Base-by-base conservation (phyloP, 805 yeast species). In the Yamadazyma sp. region DNA sequence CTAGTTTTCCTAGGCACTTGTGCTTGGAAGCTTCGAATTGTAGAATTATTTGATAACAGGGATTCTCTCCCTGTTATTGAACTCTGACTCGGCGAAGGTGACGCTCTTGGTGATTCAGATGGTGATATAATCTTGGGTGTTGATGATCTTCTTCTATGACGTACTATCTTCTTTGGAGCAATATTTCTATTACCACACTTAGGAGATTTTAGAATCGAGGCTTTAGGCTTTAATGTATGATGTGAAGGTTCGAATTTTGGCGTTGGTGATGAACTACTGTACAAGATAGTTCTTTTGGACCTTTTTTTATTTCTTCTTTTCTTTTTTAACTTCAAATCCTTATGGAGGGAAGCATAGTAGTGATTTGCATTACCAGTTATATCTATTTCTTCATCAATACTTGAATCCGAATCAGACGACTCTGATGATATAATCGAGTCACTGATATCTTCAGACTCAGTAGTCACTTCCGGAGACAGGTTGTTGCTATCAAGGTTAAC, bases 241-340 rank as follows among this genome's bases (percentile, higher is more conserved):
- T 67, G 73, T 19, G 65, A 61, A 4, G 73, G 73, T 36, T 57
- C 55, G 38, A 64, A 69, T 33, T 65, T 65, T 1, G 66, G 70
- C 0, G 61, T 56, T 1, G 69, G 69, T 6, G 66, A 56, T 9
- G 24, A 5, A 39, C 35, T 21, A 33, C 24, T 24, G 32, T 23
- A 25, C 7, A n/a, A 25, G 29, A 13, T 28, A 7, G 13, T n/a
- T 14, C 27, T 25, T 19, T 19, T 30, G 18, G 18, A 7, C 4
- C 5, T 5, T 13, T 10, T 16, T 22, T 35, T 29, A 18, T 33
- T 28, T 17, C 36, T 27, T 31, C 27, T 28, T 30, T 33, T 40
- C 29, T 42, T 47, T 38, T 46, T 46, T 27, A 40, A 20, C 29
- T 42, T 43, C 18, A 43, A 35, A 19, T 44, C 42, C 13, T 36